A percentile compares a stretch with the other conserved stretches of the same genome.
Evolutionary conservation across 768 basidiomycete species (phyloP).

Genomic region (Tremella yokohamensis): DNA sequence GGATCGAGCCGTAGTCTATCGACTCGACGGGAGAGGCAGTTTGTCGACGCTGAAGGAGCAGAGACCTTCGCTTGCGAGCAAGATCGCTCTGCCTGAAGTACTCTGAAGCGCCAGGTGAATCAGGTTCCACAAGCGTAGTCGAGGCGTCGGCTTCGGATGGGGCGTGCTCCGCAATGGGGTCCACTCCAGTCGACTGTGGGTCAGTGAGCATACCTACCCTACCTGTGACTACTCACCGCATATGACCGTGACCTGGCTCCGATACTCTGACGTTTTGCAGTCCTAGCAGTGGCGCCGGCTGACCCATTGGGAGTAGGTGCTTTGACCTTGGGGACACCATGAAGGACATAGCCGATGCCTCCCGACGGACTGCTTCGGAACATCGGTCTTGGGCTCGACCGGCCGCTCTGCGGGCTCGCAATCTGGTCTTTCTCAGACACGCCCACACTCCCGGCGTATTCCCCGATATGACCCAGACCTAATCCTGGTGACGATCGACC

Average conservation of each 20-base stretch:
- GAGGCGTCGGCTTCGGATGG: slow-evolving; percentile 11
- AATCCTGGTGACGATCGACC: slow-evolving; percentile 33
- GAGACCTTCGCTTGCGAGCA: slow-evolving; percentile 31
- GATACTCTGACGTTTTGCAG: background rate
- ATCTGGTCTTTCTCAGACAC: slow-evolving; percentile 6
- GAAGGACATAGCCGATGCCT: slow-evolving; percentile 42
- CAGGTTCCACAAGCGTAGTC: slow-evolving; percentile 9
- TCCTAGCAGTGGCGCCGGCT: background rate
- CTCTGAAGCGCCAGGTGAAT: slow-evolving; percentile 34
- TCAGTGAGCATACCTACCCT: background rate
- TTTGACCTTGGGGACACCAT: slow-evolving; percentile 39
- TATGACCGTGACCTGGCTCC: slow-evolving; percentile 1
- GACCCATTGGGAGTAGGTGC: background rate
- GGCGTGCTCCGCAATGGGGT: slow-evolving; percentile 44
- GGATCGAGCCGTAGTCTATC: slow-evolving; percentile 13
- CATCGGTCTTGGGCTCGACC: slow-evolving; percentile 28
- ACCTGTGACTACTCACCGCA: slow-evolving; percentile 8
- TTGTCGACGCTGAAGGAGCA: slow-evolving; percentile 29
- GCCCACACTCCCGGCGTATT: slow-evolving; percentile 32
- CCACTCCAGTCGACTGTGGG: slow-evolving; percentile 35
- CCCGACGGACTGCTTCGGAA: slow-evolving; percentile 37
- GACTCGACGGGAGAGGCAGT: slow-evolving; percentile 34
- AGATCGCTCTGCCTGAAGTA: slow-evolving; percentile 34
- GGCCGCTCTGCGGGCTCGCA: slow-evolving; percentile 13
- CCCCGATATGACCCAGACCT: slow-evolving; percentile 41